These are phyloP conservation scores for Ogataea methanolica DNA, from an alignment of 805 yeast genomes.

Conservation along the genomic window DNA sequence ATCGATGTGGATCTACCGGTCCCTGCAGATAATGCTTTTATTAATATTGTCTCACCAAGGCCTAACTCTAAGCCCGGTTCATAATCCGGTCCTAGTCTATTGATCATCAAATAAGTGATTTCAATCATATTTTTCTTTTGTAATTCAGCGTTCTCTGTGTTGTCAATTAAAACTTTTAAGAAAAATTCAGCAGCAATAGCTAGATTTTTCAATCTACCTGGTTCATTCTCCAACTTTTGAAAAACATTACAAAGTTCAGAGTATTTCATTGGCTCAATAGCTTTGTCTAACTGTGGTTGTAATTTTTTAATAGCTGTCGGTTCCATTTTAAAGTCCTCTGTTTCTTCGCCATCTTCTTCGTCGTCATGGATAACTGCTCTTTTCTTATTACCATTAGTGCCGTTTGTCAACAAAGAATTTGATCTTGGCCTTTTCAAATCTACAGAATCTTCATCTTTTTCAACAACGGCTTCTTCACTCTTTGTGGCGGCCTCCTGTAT, in stretches of 20 bases:
- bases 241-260: slow-evolving; percentile 56
- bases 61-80: slow-evolving; percentile 88
- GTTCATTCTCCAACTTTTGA: slow-evolving; percentile 70
- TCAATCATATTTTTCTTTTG: slow-evolving; percentile 45
- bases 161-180: slow-evolving; percentile 47
- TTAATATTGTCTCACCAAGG: slow-evolving; percentile 81
- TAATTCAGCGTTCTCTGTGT: neutral
- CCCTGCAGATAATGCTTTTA: slow-evolving; percentile 85
- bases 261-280: slow-evolving; percentile 30
- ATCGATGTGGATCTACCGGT: slow-evolving; percentile 77
- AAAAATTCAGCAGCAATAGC: slow-evolving; percentile 73
- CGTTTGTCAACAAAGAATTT: no score
- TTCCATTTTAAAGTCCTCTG: slow-evolving; percentile 13
- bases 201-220: slow-evolving; percentile 80
- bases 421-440: no score
- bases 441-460: no score
- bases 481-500: no score
- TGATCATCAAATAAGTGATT: slow-evolving; percentile 80
- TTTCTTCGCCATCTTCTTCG: slow-evolving; percentile 20
- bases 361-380: neutral
- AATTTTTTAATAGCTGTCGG: neutral
- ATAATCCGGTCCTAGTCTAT: slow-evolving; percentile 91
- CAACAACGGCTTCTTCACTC: no score
- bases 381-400: no score
- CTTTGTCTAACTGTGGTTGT: neutral